These are phyloP conservation scores for Calonectria pauciramosa DNA, from an alignment of 2,329 filamentous ascomycete genomes.

Conservation along the genomic window DNA sequence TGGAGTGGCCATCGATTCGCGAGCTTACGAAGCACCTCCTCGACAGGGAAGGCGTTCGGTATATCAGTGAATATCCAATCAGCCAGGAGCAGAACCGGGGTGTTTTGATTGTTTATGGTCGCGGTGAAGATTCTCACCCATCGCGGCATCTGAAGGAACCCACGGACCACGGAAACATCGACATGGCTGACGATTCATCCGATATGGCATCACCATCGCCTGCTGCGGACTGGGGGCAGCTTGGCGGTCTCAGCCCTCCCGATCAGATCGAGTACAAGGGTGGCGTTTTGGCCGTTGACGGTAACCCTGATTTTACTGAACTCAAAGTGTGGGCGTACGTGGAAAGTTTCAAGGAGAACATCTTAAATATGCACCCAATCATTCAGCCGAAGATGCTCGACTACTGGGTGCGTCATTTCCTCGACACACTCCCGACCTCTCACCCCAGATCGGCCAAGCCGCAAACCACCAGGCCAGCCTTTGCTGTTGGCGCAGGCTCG, in stretches of 20 bases:
- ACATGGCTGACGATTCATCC: conserved; percentile 63
- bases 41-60: conserved; percentile 63
- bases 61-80: conserved; percentile 81
- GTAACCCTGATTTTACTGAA: conserved; percentile 68
- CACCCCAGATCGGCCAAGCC: conserved; percentile 46
- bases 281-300: conserved; percentile 56
- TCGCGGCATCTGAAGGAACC: conserved; percentile 62
- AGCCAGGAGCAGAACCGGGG: conserved; percentile 81
- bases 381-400: conserved; percentile 67
- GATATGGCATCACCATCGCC: conserved; percentile 68
- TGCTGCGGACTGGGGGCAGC: conserved; percentile 70
- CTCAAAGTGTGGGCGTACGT: conserved; percentile 67
- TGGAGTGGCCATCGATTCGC: conserved; percentile 79
- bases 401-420: conserved; percentile 66
- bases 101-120: conserved; percentile 80
- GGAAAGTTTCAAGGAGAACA: conserved; percentile 70
- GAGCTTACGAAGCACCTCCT: conserved; percentile 70
- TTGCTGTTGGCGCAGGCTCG: conserved; percentile 48
- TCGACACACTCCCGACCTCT: conserved; percentile 60
- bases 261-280: conserved; percentile 56
- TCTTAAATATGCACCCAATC: conserved; percentile 76
- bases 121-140: conserved; percentile 79
- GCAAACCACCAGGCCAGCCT: conserved; percentile 48
- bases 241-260: conserved; percentile 64
- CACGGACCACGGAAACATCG: conserved; percentile 55